Evolutionary conservation across 1,284 basidiomycete genomes (phyloP).

Genomic region (Fomitopsis pinicola): DNA sequence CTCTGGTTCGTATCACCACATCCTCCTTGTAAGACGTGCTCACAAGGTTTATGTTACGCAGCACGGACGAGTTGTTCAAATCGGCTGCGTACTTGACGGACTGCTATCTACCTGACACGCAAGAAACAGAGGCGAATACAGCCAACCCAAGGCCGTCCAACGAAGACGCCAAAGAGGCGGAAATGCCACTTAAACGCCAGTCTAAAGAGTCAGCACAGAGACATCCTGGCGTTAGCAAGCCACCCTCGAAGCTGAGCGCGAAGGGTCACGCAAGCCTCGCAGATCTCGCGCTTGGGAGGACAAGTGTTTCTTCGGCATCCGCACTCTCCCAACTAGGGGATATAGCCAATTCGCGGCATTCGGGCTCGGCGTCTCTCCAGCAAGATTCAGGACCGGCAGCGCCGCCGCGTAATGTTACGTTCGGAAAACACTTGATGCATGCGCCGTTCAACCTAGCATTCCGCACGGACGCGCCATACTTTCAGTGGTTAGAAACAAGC

Average conservation of each 20-base stretch:
- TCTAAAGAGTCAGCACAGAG: neutral
- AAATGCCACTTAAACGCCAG: neutral
- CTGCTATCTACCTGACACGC: conserved; percentile 33
- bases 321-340: neutral
- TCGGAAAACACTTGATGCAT: conserved; percentile 19
- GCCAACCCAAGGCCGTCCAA: neutral
- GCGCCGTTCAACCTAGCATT: conserved; percentile 34
- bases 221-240: neutral
- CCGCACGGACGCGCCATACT: conserved; percentile 29
- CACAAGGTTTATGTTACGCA: conserved; percentile 19
- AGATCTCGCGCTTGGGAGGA: neutral
- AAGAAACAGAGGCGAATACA: neutral
- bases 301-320: neutral
- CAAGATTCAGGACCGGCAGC: neutral
- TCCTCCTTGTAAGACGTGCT: neutral
- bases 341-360: neutral
- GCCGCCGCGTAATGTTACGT: neutral
- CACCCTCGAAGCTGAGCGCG: neutral
- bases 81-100: conserved; percentile 66
- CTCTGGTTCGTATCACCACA: conserved; percentile 42
- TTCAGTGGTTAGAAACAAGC: conserved; percentile 33
- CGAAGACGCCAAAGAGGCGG: neutral
- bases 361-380: neutral
- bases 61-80: conserved; percentile 71
- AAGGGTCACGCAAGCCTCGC: conserved; percentile 2